Conservation (phyloP, 2,329 filamentous ascomycete genomes). For the Elsinoe batatas region DNA sequence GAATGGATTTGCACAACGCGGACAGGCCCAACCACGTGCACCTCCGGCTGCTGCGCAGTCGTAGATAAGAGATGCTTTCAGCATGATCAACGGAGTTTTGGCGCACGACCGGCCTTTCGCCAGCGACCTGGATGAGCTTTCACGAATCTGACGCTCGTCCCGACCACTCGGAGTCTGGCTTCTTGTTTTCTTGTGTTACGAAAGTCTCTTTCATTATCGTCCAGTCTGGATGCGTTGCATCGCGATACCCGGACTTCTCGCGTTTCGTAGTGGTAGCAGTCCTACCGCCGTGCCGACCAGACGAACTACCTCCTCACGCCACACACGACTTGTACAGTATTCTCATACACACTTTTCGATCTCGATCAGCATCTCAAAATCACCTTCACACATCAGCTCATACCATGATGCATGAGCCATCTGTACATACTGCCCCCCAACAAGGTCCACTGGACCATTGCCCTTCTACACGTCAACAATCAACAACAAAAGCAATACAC, state of each 20-base stretch:
- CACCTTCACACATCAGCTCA: background rate
- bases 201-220: background rate
- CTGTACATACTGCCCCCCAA: constrained; percentile 6
- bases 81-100: constrained; percentile 21
- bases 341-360: background rate
- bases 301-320: background rate
- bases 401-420: background rate
- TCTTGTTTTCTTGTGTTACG: background rate
- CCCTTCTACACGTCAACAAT: background rate
- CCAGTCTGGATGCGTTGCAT: background rate
- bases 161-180: background rate
- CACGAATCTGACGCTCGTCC: constrained; percentile 12
- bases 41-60: constrained; percentile 21
- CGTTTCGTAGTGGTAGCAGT: background rate
- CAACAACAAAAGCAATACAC: background rate
- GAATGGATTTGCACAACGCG: constrained; percentile 20
- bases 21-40: constrained; percentile 21
- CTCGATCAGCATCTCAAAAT: background rate
- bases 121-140: constrained; percentile 10
- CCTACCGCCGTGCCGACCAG: background rate
- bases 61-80: background rate
- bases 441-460: background rate
- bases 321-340: constrained; percentile 10
- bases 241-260: constrained; percentile 7
- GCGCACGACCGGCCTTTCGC: constrained; percentile 13